Percentiles rank a stretch among this genome's conserved stretches.
Conservation (phyloP, 2,329 filamentous ascomycete genomes). For the Akanthomyces uredinophilus region DNA sequence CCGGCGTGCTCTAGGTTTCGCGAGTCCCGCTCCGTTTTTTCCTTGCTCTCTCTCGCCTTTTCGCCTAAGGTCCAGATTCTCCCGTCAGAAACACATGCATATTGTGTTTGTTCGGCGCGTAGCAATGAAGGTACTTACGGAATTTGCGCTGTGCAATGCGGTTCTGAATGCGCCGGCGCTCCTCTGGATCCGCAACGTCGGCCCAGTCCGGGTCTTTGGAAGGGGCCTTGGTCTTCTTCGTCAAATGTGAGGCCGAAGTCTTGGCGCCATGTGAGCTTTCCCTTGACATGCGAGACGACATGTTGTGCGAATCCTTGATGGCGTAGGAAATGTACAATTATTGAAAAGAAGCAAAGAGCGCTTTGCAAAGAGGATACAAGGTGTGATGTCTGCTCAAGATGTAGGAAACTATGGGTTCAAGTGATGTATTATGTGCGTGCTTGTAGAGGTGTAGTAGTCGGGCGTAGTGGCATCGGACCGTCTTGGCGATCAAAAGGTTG, state of each 20-base stretch:
- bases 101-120: conserved; percentile 12
- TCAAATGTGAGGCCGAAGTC: conserved; percentile 27
- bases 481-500: background rate
- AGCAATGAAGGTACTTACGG: conserved; percentile 43
- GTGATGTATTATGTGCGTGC: background rate
- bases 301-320: background rate
- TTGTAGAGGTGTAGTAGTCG: background rate
- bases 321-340: background rate
- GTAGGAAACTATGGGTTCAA: background rate
- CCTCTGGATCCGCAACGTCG: conserved; percentile 62
- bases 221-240: conserved; percentile 36
- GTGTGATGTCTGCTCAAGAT: background rate
- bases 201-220: conserved; percentile 60
- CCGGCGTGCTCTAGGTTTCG: conserved; percentile 60
- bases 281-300: conserved; percentile 1
- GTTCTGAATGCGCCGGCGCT: conserved; percentile 71
- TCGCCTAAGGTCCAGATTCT: conserved; percentile 47
- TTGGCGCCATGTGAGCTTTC: conserved; percentile 19
- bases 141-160: conserved; percentile 72
- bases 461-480: background rate
- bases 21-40: conserved; percentile 57
- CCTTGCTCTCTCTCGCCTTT: conserved; percentile 62
- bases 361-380: too few relatives aligned
- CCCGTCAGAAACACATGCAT: conserved; percentile 10
- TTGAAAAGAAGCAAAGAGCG: background rate